These are phyloP conservation scores for Leccinum incarnatum DNA, from an alignment of 768 basidiomycete genomes.

Conservation along the genomic window DNA sequence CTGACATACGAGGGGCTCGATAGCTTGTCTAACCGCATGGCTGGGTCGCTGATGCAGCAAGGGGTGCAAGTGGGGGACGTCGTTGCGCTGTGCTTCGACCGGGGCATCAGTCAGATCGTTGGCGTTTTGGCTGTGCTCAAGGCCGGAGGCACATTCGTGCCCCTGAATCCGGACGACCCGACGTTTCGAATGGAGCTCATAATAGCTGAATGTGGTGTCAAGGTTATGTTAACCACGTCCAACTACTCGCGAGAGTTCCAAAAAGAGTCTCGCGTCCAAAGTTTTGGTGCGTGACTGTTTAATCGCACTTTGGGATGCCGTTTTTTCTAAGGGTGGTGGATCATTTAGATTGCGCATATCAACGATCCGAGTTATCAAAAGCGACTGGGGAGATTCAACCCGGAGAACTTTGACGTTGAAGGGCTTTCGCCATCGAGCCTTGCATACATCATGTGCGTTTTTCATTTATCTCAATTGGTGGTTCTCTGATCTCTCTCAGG, in stretches of 20 bases:
- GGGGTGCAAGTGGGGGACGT: conserved; percentile 26
- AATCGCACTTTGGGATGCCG: not conserved
- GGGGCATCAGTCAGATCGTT: conserved; percentile 28
- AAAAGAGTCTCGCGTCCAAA: conserved; percentile 22
- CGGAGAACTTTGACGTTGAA: conserved; percentile 21
- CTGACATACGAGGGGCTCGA: conserved; percentile 35
- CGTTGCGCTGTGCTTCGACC: conserved; percentile 29
- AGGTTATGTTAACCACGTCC: conserved; percentile 26
- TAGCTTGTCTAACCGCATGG: conserved; percentile 32
- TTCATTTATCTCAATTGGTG: not conserved
- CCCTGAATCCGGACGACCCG: conserved; percentile 30
- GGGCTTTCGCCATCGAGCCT: conserved; percentile 20
- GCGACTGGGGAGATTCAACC: conserved; percentile 11
- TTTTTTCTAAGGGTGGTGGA: not conserved
- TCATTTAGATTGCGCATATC: conserved; percentile 25
- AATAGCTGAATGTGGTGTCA: conserved; percentile 26
- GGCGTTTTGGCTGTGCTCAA: conserved; percentile 33
- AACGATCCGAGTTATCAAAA: conserved; percentile 29
- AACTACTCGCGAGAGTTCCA: conserved; percentile 23
- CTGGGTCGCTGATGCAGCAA: conserved; percentile 25
- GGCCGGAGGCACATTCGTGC: conserved; percentile 28
- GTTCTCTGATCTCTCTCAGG: not conserved
- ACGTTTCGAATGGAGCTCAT: conserved; percentile 29
- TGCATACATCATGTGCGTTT: conserved; percentile 27
- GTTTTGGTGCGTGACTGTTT: conserved; percentile 15